phyloP scores from a whole-genome alignment of 352 stramenopile species.

The Pythium aphanidermatum region DNA sequence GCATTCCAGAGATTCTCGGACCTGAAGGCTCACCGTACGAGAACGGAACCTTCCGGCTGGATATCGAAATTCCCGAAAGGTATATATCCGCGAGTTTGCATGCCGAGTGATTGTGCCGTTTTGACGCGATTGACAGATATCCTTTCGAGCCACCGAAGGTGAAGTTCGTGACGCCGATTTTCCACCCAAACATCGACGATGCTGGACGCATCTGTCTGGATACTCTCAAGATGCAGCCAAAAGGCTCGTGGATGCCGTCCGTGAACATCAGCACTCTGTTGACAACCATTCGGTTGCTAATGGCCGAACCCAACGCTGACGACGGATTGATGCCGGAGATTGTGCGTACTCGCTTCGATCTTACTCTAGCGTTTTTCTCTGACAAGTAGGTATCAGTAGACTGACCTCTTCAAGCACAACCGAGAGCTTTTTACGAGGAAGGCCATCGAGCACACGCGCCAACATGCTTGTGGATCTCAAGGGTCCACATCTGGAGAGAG shows the following conservation, averaged over 20 bases:
- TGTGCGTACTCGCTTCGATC: constrained; percentile 26
- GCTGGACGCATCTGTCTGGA: constrained; percentile 87
- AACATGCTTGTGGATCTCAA: constrained; percentile 33
- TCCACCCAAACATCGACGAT: constrained; percentile 84
- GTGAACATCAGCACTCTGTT: constrained; percentile 90
- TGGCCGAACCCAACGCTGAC: constrained; percentile 88
- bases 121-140: constrained; percentile 38
- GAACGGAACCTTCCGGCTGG: constrained; percentile 62
- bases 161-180: constrained; percentile 73
- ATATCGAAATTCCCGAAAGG: constrained; percentile 72
- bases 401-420: constrained; percentile 75
- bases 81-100: no score
- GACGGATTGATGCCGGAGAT: constrained; percentile 89
- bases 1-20: constrained; percentile 59
- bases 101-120: no score
- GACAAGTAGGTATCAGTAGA: no score
- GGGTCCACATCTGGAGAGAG: constrained; percentile 3
- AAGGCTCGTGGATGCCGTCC: constrained; percentile 88
- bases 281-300: constrained; percentile 87
- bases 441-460: constrained; percentile 48
- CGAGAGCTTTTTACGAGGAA: constrained; percentile 63
- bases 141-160: constrained; percentile 83
- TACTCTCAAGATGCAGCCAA: constrained; percentile 89
- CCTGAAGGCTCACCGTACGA: constrained; percentile 81
- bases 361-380: background rate